These are phyloP conservation scores for Cryphonectria radicalis DNA, from an alignment of 2,329 filamentous ascomycete species.

Conservation along the genomic window DNA sequence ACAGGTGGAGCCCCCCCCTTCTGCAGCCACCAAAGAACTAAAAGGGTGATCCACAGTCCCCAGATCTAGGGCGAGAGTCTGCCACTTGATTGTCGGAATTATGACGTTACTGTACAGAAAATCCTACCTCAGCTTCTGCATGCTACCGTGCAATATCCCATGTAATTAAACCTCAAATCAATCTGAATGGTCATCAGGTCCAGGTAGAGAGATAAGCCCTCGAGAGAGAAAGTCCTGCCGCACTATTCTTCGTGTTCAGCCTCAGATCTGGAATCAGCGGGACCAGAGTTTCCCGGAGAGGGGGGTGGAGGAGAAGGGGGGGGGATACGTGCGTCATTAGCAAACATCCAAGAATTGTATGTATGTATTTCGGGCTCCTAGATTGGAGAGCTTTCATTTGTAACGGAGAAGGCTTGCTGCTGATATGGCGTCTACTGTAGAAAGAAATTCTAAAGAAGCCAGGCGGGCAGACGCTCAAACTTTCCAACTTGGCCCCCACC, in stretches of 20 bases:
- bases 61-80: constrained; percentile 8
- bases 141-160: background rate
- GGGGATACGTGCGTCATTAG: background rate
- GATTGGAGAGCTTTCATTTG: background rate
- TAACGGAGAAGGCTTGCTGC: background rate
- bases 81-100: background rate
- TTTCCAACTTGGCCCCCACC: background rate
- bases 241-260: background rate
- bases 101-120: constrained; percentile 1
- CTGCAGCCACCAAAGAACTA: background rate
- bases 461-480: background rate
- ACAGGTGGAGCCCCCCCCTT: constrained; percentile 3
- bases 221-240: too few relatives aligned
- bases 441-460: background rate
- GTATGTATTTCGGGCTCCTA: background rate
- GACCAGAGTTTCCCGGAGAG: background rate
- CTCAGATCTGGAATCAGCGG: background rate
- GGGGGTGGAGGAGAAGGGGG: too few relatives aligned
- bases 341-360: background rate
- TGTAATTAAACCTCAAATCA: background rate
- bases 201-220: background rate
- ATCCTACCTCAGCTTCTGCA: background rate
- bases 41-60: constrained; percentile 7
- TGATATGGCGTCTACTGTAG: background rate
- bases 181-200: background rate